Percentiles rank a stretch among this genome's conserved stretches.
phyloP scores from a whole-genome alignment of 1,139 yeast genomes.

The Lizanozyma gosingica region DNA sequence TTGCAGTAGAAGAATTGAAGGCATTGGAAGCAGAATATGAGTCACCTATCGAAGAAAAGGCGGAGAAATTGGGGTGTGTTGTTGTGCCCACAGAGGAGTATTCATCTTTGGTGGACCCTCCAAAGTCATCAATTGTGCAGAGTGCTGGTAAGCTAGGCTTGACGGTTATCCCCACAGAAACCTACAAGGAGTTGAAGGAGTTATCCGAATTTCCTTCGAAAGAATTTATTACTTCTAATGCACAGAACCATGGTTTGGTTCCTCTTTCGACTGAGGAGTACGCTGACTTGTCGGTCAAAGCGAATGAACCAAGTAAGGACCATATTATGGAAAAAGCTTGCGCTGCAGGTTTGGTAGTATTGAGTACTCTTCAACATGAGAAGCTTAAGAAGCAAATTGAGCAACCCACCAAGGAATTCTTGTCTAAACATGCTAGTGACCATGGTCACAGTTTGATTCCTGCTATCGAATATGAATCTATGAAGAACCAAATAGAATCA shows the following conservation, averaged over 20 bases:
- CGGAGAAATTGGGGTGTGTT: slow-evolving; percentile 11
- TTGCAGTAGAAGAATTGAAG: slow-evolving; percentile 6
- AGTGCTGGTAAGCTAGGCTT: slow-evolving; percentile 10
- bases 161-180: slow-evolving; percentile 13
- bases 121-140: neutral
- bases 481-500: slow-evolving; percentile 8
- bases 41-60: slow-evolving; percentile 9
- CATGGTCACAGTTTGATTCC: slow-evolving; percentile 13
- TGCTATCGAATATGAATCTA: slow-evolving; percentile 7
- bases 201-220: slow-evolving; percentile 8
- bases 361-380: slow-evolving; percentile 2
- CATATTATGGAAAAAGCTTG: slow-evolving; percentile 6
- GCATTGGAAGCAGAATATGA: slow-evolving; percentile 7
- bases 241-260: slow-evolving; percentile 1
- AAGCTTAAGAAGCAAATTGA: slow-evolving; percentile 9
- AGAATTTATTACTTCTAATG: slow-evolving; percentile 9
- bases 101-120: neutral
- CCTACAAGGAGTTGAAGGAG: slow-evolving; percentile 13
- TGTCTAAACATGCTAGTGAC: slow-evolving; percentile 13
- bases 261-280: slow-evolving; percentile 1
- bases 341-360: slow-evolving; percentile 2
- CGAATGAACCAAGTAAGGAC: slow-evolving; percentile 5
- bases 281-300: neutral
- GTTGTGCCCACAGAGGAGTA: slow-evolving; percentile 14
- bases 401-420: slow-evolving; percentile 12